Evolutionary conservation across 768 basidiomycete genomes (phyloP).

Genomic region (Cyclocybe cylindracea): DNA sequence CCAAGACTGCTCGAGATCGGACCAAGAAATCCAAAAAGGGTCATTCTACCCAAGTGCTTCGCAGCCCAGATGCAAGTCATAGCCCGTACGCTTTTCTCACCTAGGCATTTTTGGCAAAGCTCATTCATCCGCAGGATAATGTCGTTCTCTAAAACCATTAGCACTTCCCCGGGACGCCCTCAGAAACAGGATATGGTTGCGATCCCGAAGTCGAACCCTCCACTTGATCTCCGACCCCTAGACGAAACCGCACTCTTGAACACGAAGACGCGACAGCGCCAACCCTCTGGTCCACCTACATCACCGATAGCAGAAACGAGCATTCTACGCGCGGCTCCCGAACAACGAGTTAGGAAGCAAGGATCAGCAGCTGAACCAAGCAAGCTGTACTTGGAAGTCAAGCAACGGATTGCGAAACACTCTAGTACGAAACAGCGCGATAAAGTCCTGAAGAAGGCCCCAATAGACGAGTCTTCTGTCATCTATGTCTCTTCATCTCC

Average conservation of each 20-base stretch:
- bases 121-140: slow-evolving; percentile 13
- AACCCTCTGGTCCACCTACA: slow-evolving; percentile 20
- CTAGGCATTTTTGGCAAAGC: background rate
- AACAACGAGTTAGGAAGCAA: slow-evolving; percentile 6
- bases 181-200: background rate
- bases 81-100: slow-evolving; percentile 21
- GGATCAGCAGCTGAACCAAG: slow-evolving; percentile 25
- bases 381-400: slow-evolving; percentile 31
- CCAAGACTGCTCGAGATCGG: no score
- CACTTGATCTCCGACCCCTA: slow-evolving; percentile 16
- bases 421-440: slow-evolving; percentile 24
- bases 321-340: slow-evolving; percentile 4
- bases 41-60: background rate
- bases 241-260: background rate
- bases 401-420: slow-evolving; percentile 36
- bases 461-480: slow-evolving; percentile 28
- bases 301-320: slow-evolving; percentile 37
- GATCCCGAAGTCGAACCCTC: slow-evolving; percentile 8
- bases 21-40: background rate
- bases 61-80: background rate
- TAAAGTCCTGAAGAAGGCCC: slow-evolving; percentile 28
- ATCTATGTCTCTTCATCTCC: slow-evolving; percentile 34
- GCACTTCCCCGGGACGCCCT: background rate
- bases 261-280: background rate
- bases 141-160: slow-evolving; percentile 13